Conservation (phyloP, 768 basidiomycete species). For the Ramaria sp. region DNA sequence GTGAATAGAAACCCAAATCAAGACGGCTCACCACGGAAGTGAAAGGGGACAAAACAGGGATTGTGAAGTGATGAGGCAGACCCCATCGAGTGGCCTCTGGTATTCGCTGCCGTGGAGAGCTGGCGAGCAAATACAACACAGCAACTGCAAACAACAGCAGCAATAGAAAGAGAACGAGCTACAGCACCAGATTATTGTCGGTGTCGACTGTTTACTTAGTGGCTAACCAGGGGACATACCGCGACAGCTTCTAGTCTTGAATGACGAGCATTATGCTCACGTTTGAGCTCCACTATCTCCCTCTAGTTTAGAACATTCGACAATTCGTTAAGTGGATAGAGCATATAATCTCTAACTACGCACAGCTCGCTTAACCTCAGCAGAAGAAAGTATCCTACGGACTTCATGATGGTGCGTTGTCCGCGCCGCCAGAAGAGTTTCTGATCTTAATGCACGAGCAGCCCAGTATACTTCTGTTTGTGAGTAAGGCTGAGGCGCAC, state of each 20-base stretch:
- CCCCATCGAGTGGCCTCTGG: constrained; percentile 3
- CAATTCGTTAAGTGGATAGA: background rate
- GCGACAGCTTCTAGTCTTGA: constrained; percentile 39
- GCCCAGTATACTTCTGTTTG: constrained; percentile 55
- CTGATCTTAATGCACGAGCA: constrained; percentile 52
- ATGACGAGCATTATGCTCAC: constrained; percentile 37
- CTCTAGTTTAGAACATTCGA: constrained; percentile 22
- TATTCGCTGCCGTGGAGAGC: background rate
- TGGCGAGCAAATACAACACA: constrained; percentile 24
- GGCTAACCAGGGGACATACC: constrained; percentile 26
- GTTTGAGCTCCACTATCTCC: constrained; percentile 29
- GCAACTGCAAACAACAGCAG: constrained; percentile 22
- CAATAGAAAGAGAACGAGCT: constrained; percentile 7
- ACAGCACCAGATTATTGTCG: background rate
- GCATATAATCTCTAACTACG: constrained; percentile 13
- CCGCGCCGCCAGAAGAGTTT: constrained; percentile 43
- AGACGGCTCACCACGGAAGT: constrained; percentile 54
- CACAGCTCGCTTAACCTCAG: constrained; percentile 40
- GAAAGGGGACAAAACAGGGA: constrained; percentile 70
- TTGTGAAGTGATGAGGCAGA: constrained; percentile 54
- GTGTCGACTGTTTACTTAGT: background rate
- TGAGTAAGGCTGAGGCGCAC: constrained; percentile 16
- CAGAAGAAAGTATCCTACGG: constrained; percentile 26
- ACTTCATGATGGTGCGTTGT: constrained; percentile 41
- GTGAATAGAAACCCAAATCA: background rate